These are phyloP conservation scores for Malassezia sp. DNA, from an alignment of 1,284 basidiomycete genomes.

Conservation along the genomic window DNA sequence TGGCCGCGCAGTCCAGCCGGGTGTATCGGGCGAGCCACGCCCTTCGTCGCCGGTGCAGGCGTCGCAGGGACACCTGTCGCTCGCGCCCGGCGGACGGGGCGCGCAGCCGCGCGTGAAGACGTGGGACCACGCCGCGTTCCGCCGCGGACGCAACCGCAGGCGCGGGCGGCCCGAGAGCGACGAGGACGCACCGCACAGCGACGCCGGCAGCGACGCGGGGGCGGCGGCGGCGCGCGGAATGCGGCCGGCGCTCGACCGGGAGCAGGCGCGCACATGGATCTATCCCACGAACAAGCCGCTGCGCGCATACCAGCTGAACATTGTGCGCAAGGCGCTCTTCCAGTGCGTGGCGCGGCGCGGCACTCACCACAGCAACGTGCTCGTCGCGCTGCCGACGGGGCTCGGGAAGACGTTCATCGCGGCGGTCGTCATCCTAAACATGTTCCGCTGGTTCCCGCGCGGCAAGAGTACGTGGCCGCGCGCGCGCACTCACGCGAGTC, in stretches of 20 bases:
- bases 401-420: constrained; percentile 98
- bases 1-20: not conserved
- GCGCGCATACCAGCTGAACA: constrained; percentile 90
- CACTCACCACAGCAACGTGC: constrained; percentile 60
- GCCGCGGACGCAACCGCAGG: constrained; percentile 7
- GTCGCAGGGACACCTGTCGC: constrained; percentile 7
- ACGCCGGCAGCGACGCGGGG: not conserved
- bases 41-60: constrained; percentile 1
- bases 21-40: constrained; percentile 13
- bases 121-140: constrained; percentile 12
- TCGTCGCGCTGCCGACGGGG: constrained; percentile 89
- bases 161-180: not conserved
- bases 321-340: constrained; percentile 71
- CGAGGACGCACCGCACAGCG: not conserved
- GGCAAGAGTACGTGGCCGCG: constrained; percentile 47
- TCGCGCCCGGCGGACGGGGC: constrained; percentile 2
- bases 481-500: constrained; percentile 84
- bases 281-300: constrained; percentile 80
- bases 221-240: constrained; percentile 9
- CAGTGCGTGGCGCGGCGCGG: constrained; percentile 8
- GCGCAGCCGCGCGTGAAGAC: constrained; percentile 4
- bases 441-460: constrained; percentile 37
- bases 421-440: constrained; percentile 71
- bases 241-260: constrained; percentile 54
- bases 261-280: constrained; percentile 76